Evolutionary conservation across 768 basidiomycete genomes (phyloP).

Genomic region (Ramaria rubella): DNA sequence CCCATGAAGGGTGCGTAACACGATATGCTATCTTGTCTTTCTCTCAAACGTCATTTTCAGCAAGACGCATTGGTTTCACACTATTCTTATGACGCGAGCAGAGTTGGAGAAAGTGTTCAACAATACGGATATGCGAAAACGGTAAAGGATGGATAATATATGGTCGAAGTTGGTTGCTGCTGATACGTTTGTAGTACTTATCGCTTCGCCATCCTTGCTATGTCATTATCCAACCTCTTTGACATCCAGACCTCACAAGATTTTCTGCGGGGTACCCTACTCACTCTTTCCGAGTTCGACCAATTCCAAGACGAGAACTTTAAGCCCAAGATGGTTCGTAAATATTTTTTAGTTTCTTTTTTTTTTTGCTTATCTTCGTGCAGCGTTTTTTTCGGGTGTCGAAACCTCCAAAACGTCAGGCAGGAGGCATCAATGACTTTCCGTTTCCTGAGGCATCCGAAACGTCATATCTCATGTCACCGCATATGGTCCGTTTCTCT

Average conservation of each 20-base stretch:
- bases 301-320: conserved; percentile 66
- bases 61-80: conserved; percentile 83
- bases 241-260: conserved; percentile 79
- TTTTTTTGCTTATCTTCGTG: not conserved
- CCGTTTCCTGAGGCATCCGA: conserved; percentile 49
- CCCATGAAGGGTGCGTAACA: conserved; percentile 72
- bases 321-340: conserved; percentile 63
- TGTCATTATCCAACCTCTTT: conserved; percentile 77
- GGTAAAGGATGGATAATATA: conserved; percentile 37
- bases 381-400: conserved; percentile 53
- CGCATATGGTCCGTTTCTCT: conserved; percentile 56
- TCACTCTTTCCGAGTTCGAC: conserved; percentile 71
- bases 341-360: not conserved
- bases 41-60: conserved; percentile 30
- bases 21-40: not conserved
- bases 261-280: conserved; percentile 66
- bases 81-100: conserved; percentile 65
- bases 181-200: conserved; percentile 48
- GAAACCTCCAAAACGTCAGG: conserved; percentile 48
- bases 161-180: not conserved
- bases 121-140: conserved; percentile 69
- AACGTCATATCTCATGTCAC: conserved; percentile 62
- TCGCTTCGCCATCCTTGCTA: conserved; percentile 78
- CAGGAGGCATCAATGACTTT: conserved; percentile 50
- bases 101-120: conserved; percentile 74